Evolutionary conservation across 345 rosid species (phyloP), one percentile per base, ranked within the genome.

Genomic region (Lepidium sativum): DNA sequence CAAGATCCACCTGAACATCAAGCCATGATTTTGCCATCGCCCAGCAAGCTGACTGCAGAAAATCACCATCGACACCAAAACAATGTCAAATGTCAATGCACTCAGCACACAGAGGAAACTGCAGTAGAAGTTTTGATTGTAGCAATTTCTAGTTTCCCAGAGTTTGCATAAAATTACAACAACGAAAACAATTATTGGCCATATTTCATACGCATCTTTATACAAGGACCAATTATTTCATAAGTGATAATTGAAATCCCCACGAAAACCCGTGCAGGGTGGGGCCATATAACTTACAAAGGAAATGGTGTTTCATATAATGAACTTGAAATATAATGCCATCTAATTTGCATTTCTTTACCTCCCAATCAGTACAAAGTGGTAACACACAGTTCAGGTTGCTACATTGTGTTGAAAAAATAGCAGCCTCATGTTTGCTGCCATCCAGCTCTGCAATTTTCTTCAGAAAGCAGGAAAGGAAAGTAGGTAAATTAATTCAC

Each of bases 1-100:
- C 97, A 64, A 86, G 60, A 80, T 90, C 99, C 78, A 94, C 92
- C 78, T 82, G 99, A 72, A 85, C 80, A 78, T 86, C 97, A 82
- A 94, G 97, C 99, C 99, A 90, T 33, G 97, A 94, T 72, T 85
- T 94, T 63, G 96, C 91, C 87, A 94, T 83, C 6, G 92, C 97
- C 99, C 99, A 94, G 83, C 96, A 94, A 17, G 97, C 99, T 77
- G 99, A 80, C 96, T 94, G 86, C 80, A 79, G 34, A 73, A 66
- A 60, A 38, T 29, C 32, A 66, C 38, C 63, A 5, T 60, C 50
- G 32, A 53, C 2, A 44, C 12, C 27, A 33, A 48, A 49, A 34
- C 7, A 72, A 42, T 41, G 62, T n/a, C n/a, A n/a, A n/a, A n/a
- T n/a, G n/a, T 54, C 14, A 50, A 51, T 42, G 16, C 66, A 9